These are phyloP conservation scores for Dujonia santamariae DNA, from an alignment of 1,139 yeast genomes.

Conservation along the genomic window DNA sequence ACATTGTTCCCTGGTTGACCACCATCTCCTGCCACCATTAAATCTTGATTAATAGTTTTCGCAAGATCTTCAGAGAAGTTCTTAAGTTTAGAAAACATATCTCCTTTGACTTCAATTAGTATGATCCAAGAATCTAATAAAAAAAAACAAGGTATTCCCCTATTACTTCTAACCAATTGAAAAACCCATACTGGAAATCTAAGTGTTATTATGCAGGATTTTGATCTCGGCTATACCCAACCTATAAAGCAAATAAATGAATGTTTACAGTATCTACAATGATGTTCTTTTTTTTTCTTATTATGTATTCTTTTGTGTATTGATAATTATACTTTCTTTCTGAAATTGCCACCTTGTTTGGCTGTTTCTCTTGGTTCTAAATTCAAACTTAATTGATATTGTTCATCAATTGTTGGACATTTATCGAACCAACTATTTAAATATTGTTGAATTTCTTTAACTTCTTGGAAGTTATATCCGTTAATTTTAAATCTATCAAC, in stretches of 20 bases:
- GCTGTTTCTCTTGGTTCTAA: slow-evolving; percentile 64
- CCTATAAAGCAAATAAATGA: too few relatives aligned
- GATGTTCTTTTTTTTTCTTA: not conserved
- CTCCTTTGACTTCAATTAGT: too few relatives aligned
- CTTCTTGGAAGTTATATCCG: slow-evolving; percentile 63
- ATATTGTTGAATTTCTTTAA: slow-evolving; percentile 67
- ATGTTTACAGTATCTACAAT: not conserved
- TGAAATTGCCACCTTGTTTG: slow-evolving; percentile 4
- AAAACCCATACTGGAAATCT: too few relatives aligned
- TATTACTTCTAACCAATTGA: too few relatives aligned
- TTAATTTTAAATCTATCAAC: slow-evolving; percentile 69
- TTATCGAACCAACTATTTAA: slow-evolving; percentile 56
- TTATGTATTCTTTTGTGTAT: not conserved
- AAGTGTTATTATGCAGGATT: too few relatives aligned
- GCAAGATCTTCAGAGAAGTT: slow-evolving; percentile 58
- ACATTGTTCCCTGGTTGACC: slow-evolving; percentile 15
- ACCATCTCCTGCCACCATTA: slow-evolving; percentile 17
- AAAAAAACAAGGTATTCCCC: too few relatives aligned
- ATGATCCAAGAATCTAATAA: too few relatives aligned
- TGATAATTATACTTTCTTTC: not conserved
- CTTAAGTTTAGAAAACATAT: slow-evolving; percentile 42
- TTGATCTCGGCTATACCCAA: too few relatives aligned
- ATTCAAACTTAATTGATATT: slow-evolving; percentile 69
- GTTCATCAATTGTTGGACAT: slow-evolving; percentile 77
- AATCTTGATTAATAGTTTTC: slow-evolving; percentile 35